phyloP scores from a whole-genome alignment of 2,329 filamentous ascomycete genomes.

The Cladophialophora carrionii region DNA sequence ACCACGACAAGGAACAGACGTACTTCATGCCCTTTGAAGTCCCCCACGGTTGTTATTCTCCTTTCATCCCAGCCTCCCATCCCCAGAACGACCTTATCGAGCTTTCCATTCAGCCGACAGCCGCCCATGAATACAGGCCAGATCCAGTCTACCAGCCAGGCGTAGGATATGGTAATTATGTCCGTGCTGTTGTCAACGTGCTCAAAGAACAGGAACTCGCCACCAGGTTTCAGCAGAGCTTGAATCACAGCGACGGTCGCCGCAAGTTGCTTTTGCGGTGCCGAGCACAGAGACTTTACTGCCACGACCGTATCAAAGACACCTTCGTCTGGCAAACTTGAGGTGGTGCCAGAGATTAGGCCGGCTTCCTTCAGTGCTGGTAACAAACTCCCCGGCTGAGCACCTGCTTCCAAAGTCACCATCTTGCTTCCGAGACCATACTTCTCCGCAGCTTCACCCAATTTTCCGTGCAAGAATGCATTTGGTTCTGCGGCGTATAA shows the following conservation, averaged over 20 bases:
- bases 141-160: conserved; percentile 34
- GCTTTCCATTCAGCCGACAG: conserved; percentile 35
- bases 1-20: neutral
- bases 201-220: conserved; percentile 55
- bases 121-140: conserved; percentile 36
- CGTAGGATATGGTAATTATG: conserved; percentile 29
- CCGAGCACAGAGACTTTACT: conserved; percentile 51
- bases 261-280: conserved; percentile 29
- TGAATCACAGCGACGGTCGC: conserved; percentile 46
- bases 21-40: conserved; percentile 32
- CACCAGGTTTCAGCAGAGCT: conserved; percentile 52
- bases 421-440: conserved; percentile 45
- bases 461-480: conserved; percentile 40
- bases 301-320: conserved; percentile 51
- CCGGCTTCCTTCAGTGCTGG: conserved; percentile 52
- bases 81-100: conserved; percentile 31
- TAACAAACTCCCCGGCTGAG: conserved; percentile 52
- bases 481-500: conserved; percentile 53
- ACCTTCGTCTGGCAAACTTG: conserved; percentile 45
- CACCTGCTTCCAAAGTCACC: conserved; percentile 45
- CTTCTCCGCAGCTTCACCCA: conserved; percentile 43
- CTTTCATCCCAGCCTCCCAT: conserved; percentile 32
- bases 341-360: conserved; percentile 44
- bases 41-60: conserved; percentile 23
- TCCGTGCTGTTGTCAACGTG: conserved; percentile 41